Evolutionary conservation across 2,329 filamentous ascomycete genomes (phyloP), one percentile per base, ranked within the genome.

Genomic region (Fusarium pseudoanthophilum): DNA sequence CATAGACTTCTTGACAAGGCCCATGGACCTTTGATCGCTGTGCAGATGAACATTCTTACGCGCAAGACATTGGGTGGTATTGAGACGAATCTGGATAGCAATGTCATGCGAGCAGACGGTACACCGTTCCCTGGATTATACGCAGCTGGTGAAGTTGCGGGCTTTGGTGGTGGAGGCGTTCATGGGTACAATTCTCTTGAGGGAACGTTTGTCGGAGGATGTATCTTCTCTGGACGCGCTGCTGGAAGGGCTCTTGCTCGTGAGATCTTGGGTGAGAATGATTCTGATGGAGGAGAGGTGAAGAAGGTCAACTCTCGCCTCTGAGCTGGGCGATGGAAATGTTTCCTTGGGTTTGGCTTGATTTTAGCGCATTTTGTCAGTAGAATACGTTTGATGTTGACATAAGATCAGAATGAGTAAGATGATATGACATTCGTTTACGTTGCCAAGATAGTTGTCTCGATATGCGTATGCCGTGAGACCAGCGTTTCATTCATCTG

Each of bases 181-280:
- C 89, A 91, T 72, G 89, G 89, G 0, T 91, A 91, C 74, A 89
- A 84, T 73, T 87, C 89, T 3, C 85, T 91, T 40, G 89, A 91
- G 78, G 89, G 89, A 2, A 91, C 89, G 0, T 91, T 91, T 75
- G 74, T 91, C 8, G 89, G 89, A 20, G 89, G 89, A 1, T 91
- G 89, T 66, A 90, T 91, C 73, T 91, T 91, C 73, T 90, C 89
- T 0, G 89, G 89, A 0, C 80, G 88, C 11, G 86, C 86, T 1
- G 89, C 89, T 0, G 89, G 89, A 0, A 81, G 85, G 15, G 88
- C 85, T 1, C 86, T 91, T 73, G 87, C 85, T 0, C 84, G 86
- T 7, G 87, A 89, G 71, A 42, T 83, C 14, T 13, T 77, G 34
- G 74, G 73, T 7, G 58, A 74, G 32, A 46, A 59, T n/a, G 34